A percentile compares a stretch with the other conserved stretches of the same genome.
Evolutionary conservation across 179 eudicot species (phyloP).

Genomic region (Patellifolia procumbens): DNA sequence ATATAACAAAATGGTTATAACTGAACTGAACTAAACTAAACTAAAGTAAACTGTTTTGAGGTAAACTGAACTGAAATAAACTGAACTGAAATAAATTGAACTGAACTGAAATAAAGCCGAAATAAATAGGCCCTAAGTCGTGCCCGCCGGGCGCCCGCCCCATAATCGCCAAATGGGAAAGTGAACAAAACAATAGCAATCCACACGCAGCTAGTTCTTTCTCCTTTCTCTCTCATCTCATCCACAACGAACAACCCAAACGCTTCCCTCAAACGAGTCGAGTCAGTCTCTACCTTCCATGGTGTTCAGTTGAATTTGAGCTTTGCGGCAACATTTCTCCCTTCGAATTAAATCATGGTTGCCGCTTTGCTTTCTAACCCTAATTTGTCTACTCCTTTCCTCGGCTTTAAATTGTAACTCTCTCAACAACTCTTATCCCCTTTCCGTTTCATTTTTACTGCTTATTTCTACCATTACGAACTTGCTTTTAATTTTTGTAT

Average conservation of each 20-base stretch:
- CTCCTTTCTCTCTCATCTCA: neutral
- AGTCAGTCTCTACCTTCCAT: conserved; percentile 23
- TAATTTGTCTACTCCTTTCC: conserved; percentile 41
- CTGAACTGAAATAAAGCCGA: no score
- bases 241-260: no score
- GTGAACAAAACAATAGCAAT: neutral
- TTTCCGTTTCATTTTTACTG: neutral
- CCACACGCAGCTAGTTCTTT: neutral
- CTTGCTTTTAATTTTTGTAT: no score
- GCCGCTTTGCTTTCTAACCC: conserved; percentile 54
- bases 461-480: no score
- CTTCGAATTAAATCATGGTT: conserved; percentile 36
- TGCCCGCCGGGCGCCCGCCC: no score
- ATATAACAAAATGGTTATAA: no score
- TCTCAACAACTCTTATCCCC: conserved; percentile 17
- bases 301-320: conserved; percentile 7
- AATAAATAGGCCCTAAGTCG: no score
- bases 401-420: conserved; percentile 42
- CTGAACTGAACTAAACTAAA: no score
- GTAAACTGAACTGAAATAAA: no score
- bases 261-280: neutral
- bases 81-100: no score
- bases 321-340: neutral
- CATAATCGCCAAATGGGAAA: neutral
- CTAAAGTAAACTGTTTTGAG: no score